Evolutionary conservation across 2,329 filamentous ascomycete species (phyloP), one percentile per base, ranked within the genome.

Genomic region (Neurospora sp.): DNA sequence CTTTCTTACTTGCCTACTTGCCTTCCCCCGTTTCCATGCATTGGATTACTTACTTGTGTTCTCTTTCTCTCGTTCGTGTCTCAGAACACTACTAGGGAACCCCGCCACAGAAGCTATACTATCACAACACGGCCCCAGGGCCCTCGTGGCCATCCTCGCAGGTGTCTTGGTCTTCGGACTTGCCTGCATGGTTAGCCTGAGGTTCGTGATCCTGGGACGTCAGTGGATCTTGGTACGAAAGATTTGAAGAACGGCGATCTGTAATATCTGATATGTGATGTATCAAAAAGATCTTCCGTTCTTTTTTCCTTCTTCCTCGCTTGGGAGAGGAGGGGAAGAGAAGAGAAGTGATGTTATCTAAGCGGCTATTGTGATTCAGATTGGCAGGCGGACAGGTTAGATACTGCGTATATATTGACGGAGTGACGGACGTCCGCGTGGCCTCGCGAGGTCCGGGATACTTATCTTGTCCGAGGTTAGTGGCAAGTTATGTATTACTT

Each of bases 141-240:
- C 72, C 17, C 72, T 75, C 23, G 69, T 77, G 6, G 73, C 66
- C 2, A 76, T 77, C 38, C 76, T 77, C 36, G 74, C 72, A 6
- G 70, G 68, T 4, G 67, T 77, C 4, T 73, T 77, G 8, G 65
- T 71, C 38, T 66, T 74, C 5, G 73, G 73, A 3, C 73, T 77
- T n/a, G 66, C 73, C 39, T 74, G 72, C 41, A 74, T 72, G 11
- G 66, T 68, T 6, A 67, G 70, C 2, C 73, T 78, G 2, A 69
- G 74, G 19, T 77, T 74, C 75, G 57, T 75, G 33, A 71, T 69
- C 43, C 69, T 70, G 40, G 70, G 68, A n/a, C 57, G 71, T 6
- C 67, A 68, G 38, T 75, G 75, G 75, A 71, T 67, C 66, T 70
- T 73, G 66, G 67, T 67, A 67, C 71, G 41, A 10, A 74, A 72